phyloP scores from a whole-genome alignment of 2,329 filamentous ascomycete species.

The Teratosphaeriaceae sp. region DNA sequence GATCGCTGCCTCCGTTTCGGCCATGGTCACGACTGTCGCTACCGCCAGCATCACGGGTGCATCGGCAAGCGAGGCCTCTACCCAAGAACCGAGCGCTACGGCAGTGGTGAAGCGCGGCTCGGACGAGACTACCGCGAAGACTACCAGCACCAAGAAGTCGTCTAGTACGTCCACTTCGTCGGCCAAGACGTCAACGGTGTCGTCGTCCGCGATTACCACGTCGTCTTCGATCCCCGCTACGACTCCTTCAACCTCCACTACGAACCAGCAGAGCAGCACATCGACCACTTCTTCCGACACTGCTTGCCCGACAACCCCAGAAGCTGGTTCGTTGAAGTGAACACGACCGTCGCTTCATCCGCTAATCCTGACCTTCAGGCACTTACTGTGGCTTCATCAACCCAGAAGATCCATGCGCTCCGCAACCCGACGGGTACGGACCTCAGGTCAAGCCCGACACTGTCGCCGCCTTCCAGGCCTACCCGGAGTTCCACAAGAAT shows the following conservation, averaged over 20 bases:
- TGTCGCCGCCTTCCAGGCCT: slow-evolving; percentile 21
- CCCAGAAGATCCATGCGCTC: slow-evolving; percentile 31
- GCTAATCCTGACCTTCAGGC: too few species aligned
- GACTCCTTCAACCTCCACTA: slow-evolving; percentile 3
- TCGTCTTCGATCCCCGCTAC: too few species aligned
- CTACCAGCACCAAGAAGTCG: slow-evolving; percentile 1
- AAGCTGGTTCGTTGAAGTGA: slow-evolving; percentile 9
- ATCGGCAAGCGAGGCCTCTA: slow-evolving; percentile 9
- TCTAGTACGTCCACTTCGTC: not conserved
- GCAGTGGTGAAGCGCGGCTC: not conserved
- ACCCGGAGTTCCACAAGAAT: slow-evolving; percentile 18
- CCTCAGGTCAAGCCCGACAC: slow-evolving; percentile 23
- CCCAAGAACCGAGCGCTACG: slow-evolving; percentile 3
- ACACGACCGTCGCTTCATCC: too few species aligned
- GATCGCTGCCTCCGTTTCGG: slow-evolving; percentile 9
- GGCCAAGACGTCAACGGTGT: not conserved
- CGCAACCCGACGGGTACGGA: slow-evolving; percentile 32
- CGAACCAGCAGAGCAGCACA: slow-evolving; percentile 8
- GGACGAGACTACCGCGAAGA: too few species aligned
- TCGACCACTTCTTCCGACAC: slow-evolving; percentile 15
- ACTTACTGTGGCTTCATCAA: slow-evolving; percentile 34
- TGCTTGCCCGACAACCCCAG: slow-evolving; percentile 22
- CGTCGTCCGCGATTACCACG: slow-evolving; percentile 3
- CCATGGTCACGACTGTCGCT: slow-evolving; percentile 15
- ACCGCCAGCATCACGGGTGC: slow-evolving; percentile 11